phyloP scores from a whole-genome alignment of 345 rosid genomes.

The Raphanus raphanistrum region DNA sequence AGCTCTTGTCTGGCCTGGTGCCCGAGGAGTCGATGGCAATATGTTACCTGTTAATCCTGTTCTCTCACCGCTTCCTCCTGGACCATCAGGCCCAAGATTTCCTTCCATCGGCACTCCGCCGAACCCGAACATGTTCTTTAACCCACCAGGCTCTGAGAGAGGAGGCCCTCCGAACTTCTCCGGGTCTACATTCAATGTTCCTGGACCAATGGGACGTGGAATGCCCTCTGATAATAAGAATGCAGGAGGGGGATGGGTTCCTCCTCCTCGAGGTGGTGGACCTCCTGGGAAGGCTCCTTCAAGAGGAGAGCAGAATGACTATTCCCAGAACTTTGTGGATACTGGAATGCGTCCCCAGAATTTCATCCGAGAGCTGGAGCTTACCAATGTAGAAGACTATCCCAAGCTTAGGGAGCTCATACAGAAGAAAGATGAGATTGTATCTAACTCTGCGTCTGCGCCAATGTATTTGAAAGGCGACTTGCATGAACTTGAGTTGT shows the following conservation, averaged over 20 bases:
- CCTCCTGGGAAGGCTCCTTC: conserved; percentile 92
- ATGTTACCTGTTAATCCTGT: conserved; percentile 83
- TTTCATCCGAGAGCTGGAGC: conserved; percentile 95
- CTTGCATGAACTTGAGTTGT: conserved; percentile 80
- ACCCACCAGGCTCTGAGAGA: conserved; percentile 82
- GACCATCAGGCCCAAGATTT: conserved; percentile 79
- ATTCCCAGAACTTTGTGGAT: conserved; percentile 98
- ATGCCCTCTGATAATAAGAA: conserved; percentile 64
- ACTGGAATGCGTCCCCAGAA: conserved; percentile 99
- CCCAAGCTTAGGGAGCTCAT: conserved; percentile 99
- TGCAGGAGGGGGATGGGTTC: conserved; percentile 80
- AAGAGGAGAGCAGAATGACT: conserved; percentile 98
- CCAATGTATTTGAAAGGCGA: conserved; percentile 90
- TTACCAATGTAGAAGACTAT: conserved; percentile 95
- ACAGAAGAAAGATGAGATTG: conserved; percentile 99
- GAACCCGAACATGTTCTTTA: conserved; percentile 75
- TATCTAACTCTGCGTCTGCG: conserved; percentile 79
- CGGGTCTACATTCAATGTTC: conserved; percentile 59
- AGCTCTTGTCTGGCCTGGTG: conserved; percentile 87
- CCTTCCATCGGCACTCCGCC: conserved; percentile 66
- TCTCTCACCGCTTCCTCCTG: conserved; percentile 80
- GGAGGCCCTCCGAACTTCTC: conserved; percentile 66
- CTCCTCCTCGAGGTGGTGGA: conserved; percentile 74
- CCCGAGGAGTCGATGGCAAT: conserved; percentile 88
- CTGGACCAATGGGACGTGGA: conserved; percentile 74